Percentiles rank a stretch among this genome's conserved stretches.
phyloP scores from a whole-genome alignment of 306 rosid species.

The Quercus dentata region DNA sequence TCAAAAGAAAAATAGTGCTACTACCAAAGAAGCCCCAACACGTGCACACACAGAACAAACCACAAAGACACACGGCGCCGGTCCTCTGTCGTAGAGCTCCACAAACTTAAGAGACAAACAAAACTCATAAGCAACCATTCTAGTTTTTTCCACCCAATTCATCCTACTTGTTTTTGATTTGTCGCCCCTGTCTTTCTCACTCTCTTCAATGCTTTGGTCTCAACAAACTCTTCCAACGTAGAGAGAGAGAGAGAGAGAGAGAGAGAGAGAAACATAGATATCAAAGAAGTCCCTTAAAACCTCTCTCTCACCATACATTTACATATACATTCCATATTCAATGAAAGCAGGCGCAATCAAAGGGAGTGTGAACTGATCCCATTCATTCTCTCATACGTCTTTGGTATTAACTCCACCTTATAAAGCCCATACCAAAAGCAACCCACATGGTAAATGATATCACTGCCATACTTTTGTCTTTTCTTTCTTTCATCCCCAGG shows the following conservation, averaged over 20 bases:
- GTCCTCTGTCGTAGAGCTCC: not conserved
- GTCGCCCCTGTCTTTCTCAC: slow-evolving; percentile 3
- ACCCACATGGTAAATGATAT: slow-evolving; percentile 25
- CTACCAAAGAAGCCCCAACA: not conserved
- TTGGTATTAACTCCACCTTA: slow-evolving; percentile 15
- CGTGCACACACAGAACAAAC: not conserved
- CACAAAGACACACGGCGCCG: not conserved
- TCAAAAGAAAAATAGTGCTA: too few relatives aligned
- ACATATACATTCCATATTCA: slow-evolving; percentile 2
- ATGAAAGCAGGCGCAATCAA: slow-evolving; percentile 34
- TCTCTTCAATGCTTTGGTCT: not conserved
- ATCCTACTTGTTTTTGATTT: too few relatives aligned
- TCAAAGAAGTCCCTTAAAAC: not conserved
- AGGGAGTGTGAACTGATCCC: slow-evolving; percentile 34
- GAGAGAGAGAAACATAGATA: not conserved
- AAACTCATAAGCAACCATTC: not conserved
- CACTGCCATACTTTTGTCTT: slow-evolving; percentile 19
- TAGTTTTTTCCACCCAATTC: not conserved
- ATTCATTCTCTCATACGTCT: slow-evolving; percentile 29
- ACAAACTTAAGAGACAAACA: slow-evolving; percentile 8
- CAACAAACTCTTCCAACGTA: not conserved
- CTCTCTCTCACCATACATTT: not conserved
- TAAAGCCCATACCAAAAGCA: not conserved
- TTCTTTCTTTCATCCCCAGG: not conserved
- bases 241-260: not conserved